phyloP scores from a whole-genome alignment of 1,139 yeast genomes.

The Meyerozyma elateridarum region DNA sequence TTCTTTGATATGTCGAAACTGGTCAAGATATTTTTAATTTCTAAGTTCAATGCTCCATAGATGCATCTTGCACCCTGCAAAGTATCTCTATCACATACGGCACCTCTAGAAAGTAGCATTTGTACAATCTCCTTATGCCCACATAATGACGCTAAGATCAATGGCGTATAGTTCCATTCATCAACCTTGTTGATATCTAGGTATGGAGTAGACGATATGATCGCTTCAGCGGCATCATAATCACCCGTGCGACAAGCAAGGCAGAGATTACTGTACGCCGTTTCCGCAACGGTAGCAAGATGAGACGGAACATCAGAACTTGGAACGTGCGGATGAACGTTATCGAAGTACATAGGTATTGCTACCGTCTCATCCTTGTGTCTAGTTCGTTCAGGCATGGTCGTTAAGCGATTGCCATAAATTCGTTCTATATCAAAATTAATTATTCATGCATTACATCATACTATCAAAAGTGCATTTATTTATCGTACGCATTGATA shows the following conservation, averaged over 20 bases:
- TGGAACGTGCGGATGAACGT: too few species aligned
- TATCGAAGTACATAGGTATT: slow-evolving; percentile 1
- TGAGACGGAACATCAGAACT: neutral
- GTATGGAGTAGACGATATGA: slow-evolving; percentile 44
- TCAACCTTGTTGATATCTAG: slow-evolving; percentile 61
- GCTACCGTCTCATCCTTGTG: slow-evolving; percentile 1
- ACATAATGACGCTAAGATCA: slow-evolving; percentile 67
- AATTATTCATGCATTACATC: too few species aligned
- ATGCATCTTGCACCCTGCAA: slow-evolving; percentile 77
- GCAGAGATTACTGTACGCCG: slow-evolving; percentile 44
- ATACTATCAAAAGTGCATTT: slow-evolving; percentile 5
- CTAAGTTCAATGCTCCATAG: slow-evolving; percentile 71
- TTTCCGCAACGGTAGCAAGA: slow-evolving; percentile 5
- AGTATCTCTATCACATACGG: slow-evolving; percentile 73
- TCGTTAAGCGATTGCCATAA: too few species aligned
- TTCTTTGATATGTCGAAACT: slow-evolving; percentile 66
- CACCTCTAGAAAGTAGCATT: slow-evolving; percentile 57
- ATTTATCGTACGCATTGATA: slow-evolving; percentile 7
- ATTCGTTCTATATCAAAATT: too few species aligned
- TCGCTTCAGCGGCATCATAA: slow-evolving; percentile 53
- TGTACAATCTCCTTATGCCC: slow-evolving; percentile 66
- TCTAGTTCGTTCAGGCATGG: too few species aligned
- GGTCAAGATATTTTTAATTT: slow-evolving; percentile 53
- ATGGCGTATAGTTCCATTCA: slow-evolving; percentile 70
- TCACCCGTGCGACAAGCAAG: slow-evolving; percentile 70